A percentile compares a stretch with the other conserved stretches of the same genome.
phyloP scores from a whole-genome alignment of 148 eudicot species.

The Fagopyrum homotropicum region DNA sequence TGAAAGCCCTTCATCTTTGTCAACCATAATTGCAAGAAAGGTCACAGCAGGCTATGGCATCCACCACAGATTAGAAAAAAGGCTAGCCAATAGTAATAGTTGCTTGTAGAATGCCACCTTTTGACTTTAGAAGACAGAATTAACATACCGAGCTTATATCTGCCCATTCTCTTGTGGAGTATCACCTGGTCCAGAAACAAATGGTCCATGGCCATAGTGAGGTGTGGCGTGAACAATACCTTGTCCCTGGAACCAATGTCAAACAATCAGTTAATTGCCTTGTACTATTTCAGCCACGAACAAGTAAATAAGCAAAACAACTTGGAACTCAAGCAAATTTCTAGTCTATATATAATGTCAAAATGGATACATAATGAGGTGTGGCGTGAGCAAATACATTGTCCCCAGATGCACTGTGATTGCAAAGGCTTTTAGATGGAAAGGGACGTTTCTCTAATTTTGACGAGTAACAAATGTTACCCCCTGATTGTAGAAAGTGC shows the following conservation, averaged over 20 bases:
- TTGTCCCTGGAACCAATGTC: constrained; percentile 2
- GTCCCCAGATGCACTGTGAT: not conserved
- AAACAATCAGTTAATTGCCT: not conserved
- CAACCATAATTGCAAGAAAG: not conserved
- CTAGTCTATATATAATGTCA: not conserved
- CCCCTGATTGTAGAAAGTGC: not conserved
- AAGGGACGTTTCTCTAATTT: too few species aligned
- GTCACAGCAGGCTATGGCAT: not conserved
- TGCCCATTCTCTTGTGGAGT: constrained; percentile 4
- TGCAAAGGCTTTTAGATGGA: not conserved
- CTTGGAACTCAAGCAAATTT: not conserved
- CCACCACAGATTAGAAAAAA: not conserved
- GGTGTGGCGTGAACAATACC: not conserved
- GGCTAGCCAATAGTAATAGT: not conserved
- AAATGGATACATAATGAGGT: too few species aligned
- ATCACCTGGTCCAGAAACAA: not conserved
- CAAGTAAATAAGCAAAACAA: not conserved
- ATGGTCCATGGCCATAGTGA: constrained; percentile 8
- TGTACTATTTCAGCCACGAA: not conserved
- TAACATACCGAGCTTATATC: not conserved
- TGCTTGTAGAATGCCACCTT: not conserved
- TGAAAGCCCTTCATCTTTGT: not conserved
- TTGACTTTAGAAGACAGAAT: not conserved
- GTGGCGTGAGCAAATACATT: too few species aligned
- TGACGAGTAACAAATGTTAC: not conserved